Conservation (phyloP, 1,284 basidiomycete species). For the Leccinum fallax region DNA sequence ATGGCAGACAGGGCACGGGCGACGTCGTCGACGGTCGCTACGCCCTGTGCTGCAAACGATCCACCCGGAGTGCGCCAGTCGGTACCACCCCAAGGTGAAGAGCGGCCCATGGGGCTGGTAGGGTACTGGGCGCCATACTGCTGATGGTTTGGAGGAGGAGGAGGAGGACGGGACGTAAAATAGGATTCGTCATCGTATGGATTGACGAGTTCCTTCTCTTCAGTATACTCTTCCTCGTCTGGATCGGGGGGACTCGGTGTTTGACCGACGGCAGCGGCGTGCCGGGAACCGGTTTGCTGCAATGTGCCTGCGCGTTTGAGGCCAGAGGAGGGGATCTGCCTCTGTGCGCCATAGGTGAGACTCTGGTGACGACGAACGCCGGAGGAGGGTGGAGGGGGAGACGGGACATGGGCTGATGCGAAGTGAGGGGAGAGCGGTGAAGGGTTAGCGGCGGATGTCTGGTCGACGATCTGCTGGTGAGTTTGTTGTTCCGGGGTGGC, state of each 20-base stretch:
- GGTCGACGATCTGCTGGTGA: slow-evolving; percentile 55
- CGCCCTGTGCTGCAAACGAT: slow-evolving; percentile 29
- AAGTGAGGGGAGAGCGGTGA: slow-evolving; percentile 68
- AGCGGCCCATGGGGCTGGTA: slow-evolving; percentile 62
- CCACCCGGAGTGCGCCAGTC: slow-evolving; percentile 63
- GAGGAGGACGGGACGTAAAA: slow-evolving; percentile 36
- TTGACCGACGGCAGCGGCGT: slow-evolving; percentile 39
- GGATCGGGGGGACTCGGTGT: slow-evolving; percentile 48
- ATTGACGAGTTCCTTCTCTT: slow-evolving; percentile 51
- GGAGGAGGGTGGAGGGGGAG: slow-evolving; percentile 67
- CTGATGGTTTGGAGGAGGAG: slow-evolving; percentile 27
- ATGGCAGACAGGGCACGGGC: slow-evolving; percentile 69
- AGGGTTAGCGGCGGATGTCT: slow-evolving; percentile 40
- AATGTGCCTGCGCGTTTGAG: slow-evolving; percentile 77
- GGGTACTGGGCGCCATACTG: slow-evolving; percentile 46
- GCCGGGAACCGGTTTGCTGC: slow-evolving; percentile 47
- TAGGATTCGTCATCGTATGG: slow-evolving; percentile 63
- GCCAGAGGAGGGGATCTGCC: slow-evolving; percentile 47
- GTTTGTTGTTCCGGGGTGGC: slow-evolving; percentile 43
- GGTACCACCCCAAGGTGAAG: slow-evolving; percentile 63
- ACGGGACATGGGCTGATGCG: slow-evolving; percentile 53
- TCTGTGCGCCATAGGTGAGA: slow-evolving; percentile 66
- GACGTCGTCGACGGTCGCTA: slow-evolving; percentile 66
- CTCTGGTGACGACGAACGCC: slow-evolving; percentile 78
- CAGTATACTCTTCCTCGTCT: slow-evolving; percentile 57